phyloP scores from a whole-genome alignment of 129 eudicot species.

The Chrysanthemum makinoi region DNA sequence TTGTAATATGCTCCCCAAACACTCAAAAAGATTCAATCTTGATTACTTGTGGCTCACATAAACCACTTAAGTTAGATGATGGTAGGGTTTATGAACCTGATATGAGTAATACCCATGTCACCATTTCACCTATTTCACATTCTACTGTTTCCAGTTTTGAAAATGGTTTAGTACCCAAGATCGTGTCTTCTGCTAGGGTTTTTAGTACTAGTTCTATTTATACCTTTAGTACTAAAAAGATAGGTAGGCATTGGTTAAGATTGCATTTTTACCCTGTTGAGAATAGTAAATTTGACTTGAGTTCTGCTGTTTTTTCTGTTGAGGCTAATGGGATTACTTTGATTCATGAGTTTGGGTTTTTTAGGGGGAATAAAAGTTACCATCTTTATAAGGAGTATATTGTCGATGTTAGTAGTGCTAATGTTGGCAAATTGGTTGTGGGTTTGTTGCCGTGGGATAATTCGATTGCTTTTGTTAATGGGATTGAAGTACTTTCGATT shows the following conservation, averaged over 20 bases:
- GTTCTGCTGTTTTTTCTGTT: slow-evolving; percentile 50
- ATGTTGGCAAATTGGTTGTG: slow-evolving; percentile 33
- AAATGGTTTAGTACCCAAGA: slow-evolving; percentile 27
- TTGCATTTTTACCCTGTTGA: slow-evolving; percentile 49
- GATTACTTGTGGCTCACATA: slow-evolving; percentile 40
- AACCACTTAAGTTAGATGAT: slow-evolving; percentile 37
- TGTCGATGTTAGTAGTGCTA: slow-evolving; percentile 34
- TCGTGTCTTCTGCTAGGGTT: slow-evolving; percentile 47
- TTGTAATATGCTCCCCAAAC: slow-evolving; percentile 26
- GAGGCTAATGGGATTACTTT: slow-evolving; percentile 50
- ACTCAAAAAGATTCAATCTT: slow-evolving; percentile 38
- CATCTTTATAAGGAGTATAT: slow-evolving; percentile 46
- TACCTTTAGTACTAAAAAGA: slow-evolving; percentile 36
- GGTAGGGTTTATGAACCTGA: slow-evolving; percentile 54
- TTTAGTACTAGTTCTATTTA: slow-evolving; percentile 38
- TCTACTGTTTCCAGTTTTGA: slow-evolving; percentile 25
- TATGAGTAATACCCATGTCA: slow-evolving; percentile 30
- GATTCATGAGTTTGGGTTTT: slow-evolving; percentile 52
- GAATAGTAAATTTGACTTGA: slow-evolving; percentile 35
- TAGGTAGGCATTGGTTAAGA: slow-evolving; percentile 48
- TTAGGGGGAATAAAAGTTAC: slow-evolving; percentile 27
- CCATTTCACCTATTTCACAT: slow-evolving; percentile 33
- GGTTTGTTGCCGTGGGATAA: slow-evolving; percentile 43
- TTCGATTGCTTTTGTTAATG: slow-evolving; percentile 48
- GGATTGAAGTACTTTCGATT: slow-evolving; percentile 41